Percentiles rank a stretch among this genome's conserved stretches.
phyloP scores from a whole-genome alignment of 176 grass and related monocot species.

The Eragrostis curvula region DNA sequence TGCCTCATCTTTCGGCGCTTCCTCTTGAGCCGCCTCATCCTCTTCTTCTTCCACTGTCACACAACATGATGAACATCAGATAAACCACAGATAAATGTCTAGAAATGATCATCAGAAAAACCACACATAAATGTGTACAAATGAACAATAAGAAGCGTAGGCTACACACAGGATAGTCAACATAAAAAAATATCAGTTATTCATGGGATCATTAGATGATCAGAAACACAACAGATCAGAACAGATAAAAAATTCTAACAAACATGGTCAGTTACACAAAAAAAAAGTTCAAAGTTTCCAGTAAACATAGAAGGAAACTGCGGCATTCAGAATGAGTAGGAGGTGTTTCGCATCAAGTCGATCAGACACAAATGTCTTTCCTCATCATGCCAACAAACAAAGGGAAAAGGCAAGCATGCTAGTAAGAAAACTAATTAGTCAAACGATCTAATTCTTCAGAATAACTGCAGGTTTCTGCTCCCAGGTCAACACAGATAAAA shows the following conservation, averaged over 20 bases:
- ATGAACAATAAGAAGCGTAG: not conserved
- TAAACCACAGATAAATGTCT: not conserved
- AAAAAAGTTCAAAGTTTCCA: not conserved
- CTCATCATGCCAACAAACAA: not conserved
- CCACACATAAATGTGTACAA: not conserved
- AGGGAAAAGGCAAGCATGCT: not conserved
- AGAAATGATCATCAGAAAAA: not conserved
- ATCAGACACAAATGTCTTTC: not conserved
- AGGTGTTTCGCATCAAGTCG: slow-evolving; percentile 10
- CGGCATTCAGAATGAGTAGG: slow-evolving; percentile 26
- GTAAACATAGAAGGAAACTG: too few species aligned
- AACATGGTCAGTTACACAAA: not conserved
- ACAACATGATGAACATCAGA: not conserved
- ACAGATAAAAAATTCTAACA: not conserved
- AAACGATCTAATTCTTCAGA: not conserved
- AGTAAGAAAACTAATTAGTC: not conserved
- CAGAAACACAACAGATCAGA: not conserved
- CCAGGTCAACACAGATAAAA: not conserved
- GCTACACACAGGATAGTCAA: not conserved
- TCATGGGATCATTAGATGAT: not conserved
- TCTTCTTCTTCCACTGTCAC: slow-evolving; percentile 76
- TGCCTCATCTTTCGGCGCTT: slow-evolving; percentile 82
- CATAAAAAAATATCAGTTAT: too few species aligned
- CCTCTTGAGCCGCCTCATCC: slow-evolving; percentile 76
- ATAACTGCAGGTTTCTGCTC: not conserved